Evolutionary conservation across 768 basidiomycete genomes (phyloP).

Genomic region (Tylopilus sp.): DNA sequence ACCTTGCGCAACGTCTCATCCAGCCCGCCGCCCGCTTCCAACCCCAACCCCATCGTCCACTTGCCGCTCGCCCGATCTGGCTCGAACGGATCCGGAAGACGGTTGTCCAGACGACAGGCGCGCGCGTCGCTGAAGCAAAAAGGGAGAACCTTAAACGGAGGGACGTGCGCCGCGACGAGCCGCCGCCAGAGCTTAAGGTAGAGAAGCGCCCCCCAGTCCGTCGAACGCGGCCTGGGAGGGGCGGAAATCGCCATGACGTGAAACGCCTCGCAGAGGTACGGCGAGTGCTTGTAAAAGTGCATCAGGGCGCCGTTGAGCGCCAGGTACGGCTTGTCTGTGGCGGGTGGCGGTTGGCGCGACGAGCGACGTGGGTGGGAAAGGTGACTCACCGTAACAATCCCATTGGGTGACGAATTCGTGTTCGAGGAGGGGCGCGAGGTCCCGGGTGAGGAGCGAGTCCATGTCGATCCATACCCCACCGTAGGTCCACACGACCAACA

Average conservation of each 20-base stretch:
- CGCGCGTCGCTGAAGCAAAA: slow-evolving; percentile 94
- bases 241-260: slow-evolving; percentile 79
- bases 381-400: slow-evolving; percentile 88
- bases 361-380: not conserved
- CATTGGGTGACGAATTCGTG: slow-evolving; percentile 98
- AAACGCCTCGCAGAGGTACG: slow-evolving; percentile 96
- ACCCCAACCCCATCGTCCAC: slow-evolving; percentile 66
- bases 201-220: slow-evolving; percentile 91
- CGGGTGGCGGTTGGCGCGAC: not conserved
- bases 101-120: slow-evolving; percentile 88
- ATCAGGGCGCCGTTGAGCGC: slow-evolving; percentile 93
- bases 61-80: slow-evolving; percentile 49
- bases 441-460: slow-evolving; percentile 90
- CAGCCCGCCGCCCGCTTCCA: slow-evolving; percentile 59
- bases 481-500: slow-evolving; percentile 83
- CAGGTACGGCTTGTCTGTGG: slow-evolving; percentile 66
- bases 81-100: slow-evolving; percentile 88
- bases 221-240: slow-evolving; percentile 71
- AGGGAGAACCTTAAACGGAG: slow-evolving; percentile 89
- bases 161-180: slow-evolving; percentile 65
- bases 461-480: slow-evolving; percentile 98
- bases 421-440: slow-evolving; percentile 81
- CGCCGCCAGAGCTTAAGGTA: slow-evolving; percentile 91
- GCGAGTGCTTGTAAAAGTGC: slow-evolving; percentile 87
- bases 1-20: slow-evolving; percentile 63